Base-by-base conservation (phyloP, 139 green algal species). In the Spirogloea muscicola region DNA sequence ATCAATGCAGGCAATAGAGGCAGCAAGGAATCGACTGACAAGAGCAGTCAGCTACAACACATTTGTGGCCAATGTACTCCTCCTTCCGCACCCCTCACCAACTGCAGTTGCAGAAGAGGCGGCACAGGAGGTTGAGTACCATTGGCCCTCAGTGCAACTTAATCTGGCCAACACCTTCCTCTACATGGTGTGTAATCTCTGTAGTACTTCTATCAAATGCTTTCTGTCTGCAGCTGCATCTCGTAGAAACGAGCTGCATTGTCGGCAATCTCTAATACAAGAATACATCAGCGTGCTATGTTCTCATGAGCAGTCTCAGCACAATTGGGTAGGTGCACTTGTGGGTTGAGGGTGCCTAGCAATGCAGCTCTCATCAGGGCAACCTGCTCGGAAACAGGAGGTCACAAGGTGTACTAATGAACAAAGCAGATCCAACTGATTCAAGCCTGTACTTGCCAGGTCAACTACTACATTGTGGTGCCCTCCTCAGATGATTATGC, bases 391-490 rank as follows among this genome's bases (percentile, higher is more conserved):
- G 13, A 33, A 64, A 33, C 55, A 31, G 2, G 55, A 64, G 25
- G 27, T 2, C 48, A 34, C 2, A 10, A 36, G 31, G 25, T 27
- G 25, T 36, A 25, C 7, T 59, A 25, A 25, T 27, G 4, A 10
- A 59, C 1, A 21, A 21, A 57, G 46, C 46, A 1, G 21, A 4
- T 31, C 2, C 48, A 58, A 4, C 16, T 29, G 13, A 27, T 51
- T 10, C 43, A 33, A 64, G 55, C 55, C 55, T 1, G 31, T 27
- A 25, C 49, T 25, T 27, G 5, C 2, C 49, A 76, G 67, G 67
- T 80, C 7, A 82, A 82, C 58, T 82, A 82, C 74, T 84, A 82
- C 60, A 84, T 84, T 36, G 62, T 82, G 21, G 42, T 83, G 21
- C 74, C 74, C 0, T 80, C 73, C 0, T 73, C 73, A 0, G 74